Evolutionary conservation across 306 rosid genomes (phyloP).

Genomic region (Crataegus laevigata): DNA sequence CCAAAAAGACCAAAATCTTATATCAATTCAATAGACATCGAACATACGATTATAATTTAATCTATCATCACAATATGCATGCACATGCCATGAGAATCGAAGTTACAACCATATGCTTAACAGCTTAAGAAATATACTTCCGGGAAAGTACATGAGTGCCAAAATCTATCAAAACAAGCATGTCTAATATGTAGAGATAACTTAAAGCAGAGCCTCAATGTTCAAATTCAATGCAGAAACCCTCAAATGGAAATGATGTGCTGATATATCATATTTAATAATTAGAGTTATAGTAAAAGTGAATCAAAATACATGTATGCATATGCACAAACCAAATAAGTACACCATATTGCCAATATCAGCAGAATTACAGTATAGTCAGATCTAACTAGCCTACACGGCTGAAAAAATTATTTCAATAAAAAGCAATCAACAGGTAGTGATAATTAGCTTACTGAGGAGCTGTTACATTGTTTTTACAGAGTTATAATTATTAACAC

Average conservation of each 20-base stretch:
- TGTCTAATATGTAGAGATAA: not conserved
- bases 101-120: not conserved
- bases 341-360: not conserved
- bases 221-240: not conserved
- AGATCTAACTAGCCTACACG: not conserved
- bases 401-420: not conserved
- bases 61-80: not conserved
- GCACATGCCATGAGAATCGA: not conserved
- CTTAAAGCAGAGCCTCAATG: not conserved
- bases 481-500: not conserved
- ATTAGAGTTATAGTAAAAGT: not conserved
- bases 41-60: not conserved
- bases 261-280: not conserved
- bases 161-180: not conserved
- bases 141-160: not conserved
- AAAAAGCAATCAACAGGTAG: not conserved
- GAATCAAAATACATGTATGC: not conserved
- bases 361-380: not conserved
- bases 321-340: not conserved
- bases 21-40: constrained; percentile 1
- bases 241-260: not conserved
- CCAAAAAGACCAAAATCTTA: constrained; percentile 10
- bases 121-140: not conserved
- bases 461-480: not conserved
- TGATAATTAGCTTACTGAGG: not conserved